phyloP scores from a whole-genome alignment of 805 yeast genomes.

The Cyberlindnera americana region DNA sequence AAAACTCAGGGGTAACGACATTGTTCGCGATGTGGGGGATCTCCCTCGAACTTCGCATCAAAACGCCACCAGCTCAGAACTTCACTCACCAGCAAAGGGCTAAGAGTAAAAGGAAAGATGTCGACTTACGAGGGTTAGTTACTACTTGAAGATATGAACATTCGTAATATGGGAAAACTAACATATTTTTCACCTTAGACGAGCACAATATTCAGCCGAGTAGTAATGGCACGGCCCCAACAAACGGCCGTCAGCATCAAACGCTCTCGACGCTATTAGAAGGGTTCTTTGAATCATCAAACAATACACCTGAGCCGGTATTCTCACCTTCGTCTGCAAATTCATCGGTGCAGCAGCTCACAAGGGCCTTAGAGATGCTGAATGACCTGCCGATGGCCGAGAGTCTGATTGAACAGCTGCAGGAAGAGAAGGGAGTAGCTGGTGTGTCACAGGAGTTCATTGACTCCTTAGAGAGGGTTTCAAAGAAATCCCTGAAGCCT shows the following conservation, averaged over 20 bases:
- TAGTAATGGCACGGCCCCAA: constrained; percentile 1
- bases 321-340: not conserved
- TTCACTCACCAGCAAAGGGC: too few species aligned
- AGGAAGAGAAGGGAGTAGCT: constrained; percentile 22
- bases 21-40: not conserved
- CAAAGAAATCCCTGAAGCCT: constrained; percentile 36
- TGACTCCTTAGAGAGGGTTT: constrained; percentile 74
- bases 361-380: constrained; percentile 17
- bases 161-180: too few species aligned
- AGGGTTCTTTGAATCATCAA: constrained; percentile 18
- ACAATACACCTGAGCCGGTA: not conserved
- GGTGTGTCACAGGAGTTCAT: constrained; percentile 71
- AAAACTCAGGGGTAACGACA: too few species aligned
- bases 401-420: constrained; percentile 26
- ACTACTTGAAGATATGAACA: too few species aligned
- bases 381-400: constrained; percentile 22
- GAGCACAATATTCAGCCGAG: constrained; percentile 26
- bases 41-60: too few species aligned
- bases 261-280: constrained; percentile 18
- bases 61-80: not conserved
- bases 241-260: constrained; percentile 16
- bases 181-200: constrained; percentile 19
- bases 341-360: constrained; percentile 14
- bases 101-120: too few species aligned
- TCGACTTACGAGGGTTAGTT: constrained; percentile 33